These are phyloP conservation scores for Dendrobium catenatum DNA, from an alignment of 106 monocot species.

Conservation along the genomic window DNA sequence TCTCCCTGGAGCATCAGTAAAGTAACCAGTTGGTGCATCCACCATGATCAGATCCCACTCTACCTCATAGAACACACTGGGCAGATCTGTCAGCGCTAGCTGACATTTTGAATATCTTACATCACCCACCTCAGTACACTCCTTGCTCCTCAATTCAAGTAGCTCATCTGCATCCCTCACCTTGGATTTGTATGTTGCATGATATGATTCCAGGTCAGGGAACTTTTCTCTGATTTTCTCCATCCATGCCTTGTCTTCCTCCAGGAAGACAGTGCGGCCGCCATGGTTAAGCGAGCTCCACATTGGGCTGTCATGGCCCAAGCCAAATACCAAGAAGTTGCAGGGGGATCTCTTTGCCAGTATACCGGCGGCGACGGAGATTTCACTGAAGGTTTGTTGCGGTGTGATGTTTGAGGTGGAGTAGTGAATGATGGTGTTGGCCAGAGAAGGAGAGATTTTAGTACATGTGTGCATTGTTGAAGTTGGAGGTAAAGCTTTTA, in stretches of 20 bases:
- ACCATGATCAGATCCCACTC: conserved; percentile 98
- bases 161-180: conserved; percentile 57
- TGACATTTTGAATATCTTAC: conserved; percentile 30
- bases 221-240: conserved; percentile 22
- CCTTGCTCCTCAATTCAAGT: conserved; percentile 21
- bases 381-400: conserved; percentile 55
- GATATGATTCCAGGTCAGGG: conserved; percentile 56
- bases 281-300: conserved; percentile 86
- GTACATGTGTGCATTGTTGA: conserved; percentile 15
- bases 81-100: conserved; percentile 52
- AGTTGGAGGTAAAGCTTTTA: not conserved
- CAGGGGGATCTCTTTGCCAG: conserved; percentile 56
- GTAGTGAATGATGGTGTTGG: conserved; percentile 51
- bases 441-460: conserved; percentile 47
- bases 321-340: conserved; percentile 86
- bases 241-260: conserved; percentile 76
- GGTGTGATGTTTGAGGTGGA: conserved; percentile 47
- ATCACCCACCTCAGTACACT: conserved; percentile 39
- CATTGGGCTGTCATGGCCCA: conserved; percentile 82
- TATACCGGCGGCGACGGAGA: conserved; percentile 39
- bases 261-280: conserved; percentile 83
- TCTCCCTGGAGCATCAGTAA: conserved; percentile 70
- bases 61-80: conserved; percentile 39
- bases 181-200: conserved; percentile 53
- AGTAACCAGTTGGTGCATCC: conserved; percentile 82